Base-by-base conservation (phyloP, 75 land plant species). In the Chamaecyparis obtusa region DNA sequence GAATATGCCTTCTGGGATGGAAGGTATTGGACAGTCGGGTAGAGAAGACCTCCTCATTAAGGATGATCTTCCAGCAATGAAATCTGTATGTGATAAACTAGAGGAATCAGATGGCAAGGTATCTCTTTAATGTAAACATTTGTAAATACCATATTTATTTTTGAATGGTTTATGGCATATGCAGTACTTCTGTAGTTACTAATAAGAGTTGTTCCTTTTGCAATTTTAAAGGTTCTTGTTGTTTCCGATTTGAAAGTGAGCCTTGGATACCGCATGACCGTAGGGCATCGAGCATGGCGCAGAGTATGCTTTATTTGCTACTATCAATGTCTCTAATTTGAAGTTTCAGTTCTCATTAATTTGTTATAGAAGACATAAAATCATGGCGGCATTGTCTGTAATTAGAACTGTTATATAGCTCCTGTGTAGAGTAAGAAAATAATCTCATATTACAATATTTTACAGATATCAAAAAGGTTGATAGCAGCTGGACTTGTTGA, bases 231-330 rank as follows among this genome's bases (percentile, higher is more conserved):
- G 99, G 97, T 97, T 87, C 93, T 97, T 87, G 94, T 98, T 87
- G 96, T 98, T 37, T 88, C 95, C 82, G 99, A 97, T 88, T 92
- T 98, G 84, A 98, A 98, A 86, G 54, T 83, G 49, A 91, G 83
- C 87, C 93, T 98, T 83, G 97, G 97, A 43, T 97, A 95, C 87
- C 87, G 90, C 36, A 84, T 83, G 60, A 85, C 91, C 21, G 39
- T 71, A 37, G 97, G 96, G 14, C 99, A 98, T 78, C 93, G 93
- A 89, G 91, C 90, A 57, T 98, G 99, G 99, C 94, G 99, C 87
- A 89, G 92, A 89, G 99, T 98, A 89, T 88, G 92, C 87, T 33
- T 35, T 54, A 41, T 55, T 69, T 55, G 10, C 33, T 19, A 9
- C 24, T 4, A 33, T 84, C 17, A 35, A 84, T 55, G 27, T 46